Conservation (phyloP, 176 grass and related monocot species). For the Oropetium thomaeum region DNA sequence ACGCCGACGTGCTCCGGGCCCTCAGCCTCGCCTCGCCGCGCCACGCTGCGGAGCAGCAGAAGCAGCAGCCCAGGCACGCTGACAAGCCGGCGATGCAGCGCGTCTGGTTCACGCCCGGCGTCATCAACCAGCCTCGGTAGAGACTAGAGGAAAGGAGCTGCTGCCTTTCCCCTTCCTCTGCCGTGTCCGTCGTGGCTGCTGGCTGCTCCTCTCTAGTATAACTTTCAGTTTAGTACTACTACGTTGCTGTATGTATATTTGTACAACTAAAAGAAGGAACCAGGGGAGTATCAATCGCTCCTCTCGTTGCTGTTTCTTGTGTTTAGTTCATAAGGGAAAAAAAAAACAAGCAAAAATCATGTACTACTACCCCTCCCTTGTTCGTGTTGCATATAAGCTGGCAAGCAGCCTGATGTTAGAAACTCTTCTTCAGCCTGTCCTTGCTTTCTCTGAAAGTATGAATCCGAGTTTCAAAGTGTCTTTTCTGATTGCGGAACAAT, state of each 20-base stretch:
- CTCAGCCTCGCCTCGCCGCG: constrained; percentile 7
- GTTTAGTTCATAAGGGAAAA: constrained; percentile 35
- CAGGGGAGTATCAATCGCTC: neutral
- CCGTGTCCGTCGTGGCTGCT: neutral
- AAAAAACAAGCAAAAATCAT: constrained; percentile 11
- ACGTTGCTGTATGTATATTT: constrained; percentile 33
- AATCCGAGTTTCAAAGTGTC: neutral
- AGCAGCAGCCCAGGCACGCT: constrained; percentile 20
- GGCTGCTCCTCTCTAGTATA: constrained; percentile 44
- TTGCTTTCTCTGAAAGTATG: neutral
- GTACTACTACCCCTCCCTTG: constrained; percentile 7
- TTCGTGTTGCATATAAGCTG: constrained; percentile 39
- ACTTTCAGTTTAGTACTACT: constrained; percentile 27
- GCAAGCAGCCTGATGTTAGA: constrained; percentile 33
- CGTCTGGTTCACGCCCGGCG: constrained; percentile 35
- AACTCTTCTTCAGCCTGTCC: neutral
- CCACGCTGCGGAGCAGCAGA: neutral
- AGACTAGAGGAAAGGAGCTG: too few species aligned
- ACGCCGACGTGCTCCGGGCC: constrained; percentile 41
- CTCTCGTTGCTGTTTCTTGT: neutral
- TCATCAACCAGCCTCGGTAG: constrained; percentile 92
- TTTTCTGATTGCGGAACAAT: neutral
- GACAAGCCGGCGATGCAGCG: constrained; percentile 55
- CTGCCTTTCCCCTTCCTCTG: neutral
- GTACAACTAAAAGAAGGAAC: constrained; percentile 45